These are phyloP conservation scores for Annulohypoxylon maeteangense DNA, from an alignment of 495 filamentous ascomycete genomes.

Conservation along the genomic window DNA sequence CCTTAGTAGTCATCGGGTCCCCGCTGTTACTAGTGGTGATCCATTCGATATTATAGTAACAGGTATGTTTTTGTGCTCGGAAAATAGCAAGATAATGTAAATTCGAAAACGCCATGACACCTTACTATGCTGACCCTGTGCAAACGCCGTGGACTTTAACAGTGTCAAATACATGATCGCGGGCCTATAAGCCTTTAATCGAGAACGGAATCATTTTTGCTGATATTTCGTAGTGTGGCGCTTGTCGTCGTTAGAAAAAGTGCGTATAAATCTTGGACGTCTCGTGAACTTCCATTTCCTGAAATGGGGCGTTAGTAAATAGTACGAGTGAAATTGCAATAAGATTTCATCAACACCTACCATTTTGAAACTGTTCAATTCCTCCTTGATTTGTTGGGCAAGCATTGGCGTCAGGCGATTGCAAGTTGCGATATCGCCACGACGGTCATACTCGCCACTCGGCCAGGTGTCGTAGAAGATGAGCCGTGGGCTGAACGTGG, in stretches of 20 bases:
- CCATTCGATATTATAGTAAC: slow-evolving; percentile 39
- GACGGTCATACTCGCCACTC: slow-evolving; percentile 91
- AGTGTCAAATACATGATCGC: slow-evolving; percentile 55
- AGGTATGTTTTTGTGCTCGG: slow-evolving; percentile 36
- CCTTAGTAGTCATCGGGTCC: slow-evolving; percentile 14
- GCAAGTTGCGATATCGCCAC: slow-evolving; percentile 96
- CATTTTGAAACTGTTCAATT: slow-evolving; percentile 99
- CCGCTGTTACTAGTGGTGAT: slow-evolving; percentile 23
- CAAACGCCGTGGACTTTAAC: slow-evolving; percentile 49
- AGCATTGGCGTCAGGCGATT: slow-evolving; percentile 97
- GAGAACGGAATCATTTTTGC: slow-evolving; percentile 51
- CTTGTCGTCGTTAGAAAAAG: slow-evolving; percentile 81
- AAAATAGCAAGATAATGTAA: slow-evolving; percentile 44
- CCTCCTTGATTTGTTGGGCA: slow-evolving; percentile 99
- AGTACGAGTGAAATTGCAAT: not conserved
- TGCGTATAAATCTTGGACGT: slow-evolving; percentile 99
- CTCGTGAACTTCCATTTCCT: slow-evolving; percentile 99
- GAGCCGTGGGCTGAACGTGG: slow-evolving; percentile 92
- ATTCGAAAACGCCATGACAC: slow-evolving; percentile 63
- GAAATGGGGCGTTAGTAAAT: slow-evolving; percentile 48
- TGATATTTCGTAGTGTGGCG: slow-evolving; percentile 43
- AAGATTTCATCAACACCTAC: slow-evolving; percentile 61
- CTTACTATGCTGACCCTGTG: slow-evolving; percentile 60
- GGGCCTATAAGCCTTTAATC: slow-evolving; percentile 48
- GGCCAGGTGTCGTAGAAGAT: slow-evolving; percentile 98